Percentiles rank a stretch among this genome's conserved stretches.
Evolutionary conservation across 179 eudicot species (phyloP).

Genomic region (Heliamphora pulchella): DNA sequence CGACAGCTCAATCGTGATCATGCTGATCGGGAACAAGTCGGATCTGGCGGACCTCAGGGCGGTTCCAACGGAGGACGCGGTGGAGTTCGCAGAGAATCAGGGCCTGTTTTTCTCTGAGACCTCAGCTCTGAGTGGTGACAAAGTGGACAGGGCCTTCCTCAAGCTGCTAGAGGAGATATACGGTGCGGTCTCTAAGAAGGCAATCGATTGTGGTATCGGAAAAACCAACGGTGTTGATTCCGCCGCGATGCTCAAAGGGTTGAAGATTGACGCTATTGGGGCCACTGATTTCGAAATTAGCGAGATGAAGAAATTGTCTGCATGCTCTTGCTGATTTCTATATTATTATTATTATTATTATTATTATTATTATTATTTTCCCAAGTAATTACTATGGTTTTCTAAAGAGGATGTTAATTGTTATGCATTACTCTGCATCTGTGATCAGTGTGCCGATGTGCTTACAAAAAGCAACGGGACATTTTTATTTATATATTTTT

Average conservation of each 20-base stretch:
- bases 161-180: slow-evolving; percentile 60
- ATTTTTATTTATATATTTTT: too few species aligned
- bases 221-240: slow-evolving; percentile 31
- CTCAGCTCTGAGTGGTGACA: slow-evolving; percentile 71
- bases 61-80: slow-evolving; percentile 63
- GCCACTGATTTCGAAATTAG: slow-evolving; percentile 63
- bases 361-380: too few species aligned
- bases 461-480: too few species aligned
- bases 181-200: slow-evolving; percentile 52
- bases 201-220: slow-evolving; percentile 31
- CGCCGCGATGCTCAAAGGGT: slow-evolving; percentile 34
- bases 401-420: too few species aligned
- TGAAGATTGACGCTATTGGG: slow-evolving; percentile 45
- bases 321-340: slow-evolving; percentile 48
- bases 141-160: slow-evolving; percentile 67
- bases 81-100: slow-evolving; percentile 71
- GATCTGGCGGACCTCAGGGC: slow-evolving; percentile 55
- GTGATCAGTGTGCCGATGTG: too few species aligned
- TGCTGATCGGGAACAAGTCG: slow-evolving; percentile 78
- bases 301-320: slow-evolving; percentile 60
- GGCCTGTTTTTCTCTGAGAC: slow-evolving; percentile 73
- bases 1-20: slow-evolving; percentile 66
- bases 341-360: too few species aligned
- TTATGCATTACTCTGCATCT: too few species aligned
- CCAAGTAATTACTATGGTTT: too few species aligned